Conservation (phyloP, 139 green algal genomes). For the Microglena sp. region DNA sequence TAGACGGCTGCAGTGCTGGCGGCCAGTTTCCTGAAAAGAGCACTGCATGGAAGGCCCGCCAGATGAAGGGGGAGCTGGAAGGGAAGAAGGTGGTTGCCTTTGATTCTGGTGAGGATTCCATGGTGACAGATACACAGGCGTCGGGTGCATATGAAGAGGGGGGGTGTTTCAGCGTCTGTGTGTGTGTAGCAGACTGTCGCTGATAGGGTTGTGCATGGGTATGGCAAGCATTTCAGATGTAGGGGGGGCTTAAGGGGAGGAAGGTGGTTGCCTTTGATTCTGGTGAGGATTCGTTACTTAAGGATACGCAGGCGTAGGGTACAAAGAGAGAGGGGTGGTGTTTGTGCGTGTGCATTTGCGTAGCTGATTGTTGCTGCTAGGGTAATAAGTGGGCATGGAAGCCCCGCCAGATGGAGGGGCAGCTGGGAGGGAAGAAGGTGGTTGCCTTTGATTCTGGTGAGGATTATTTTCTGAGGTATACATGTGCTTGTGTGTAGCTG, state of each 20-base stretch:
- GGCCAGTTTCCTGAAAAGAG: constrained; percentile 10
- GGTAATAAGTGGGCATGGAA: constrained; percentile 15
- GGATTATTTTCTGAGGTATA: neutral
- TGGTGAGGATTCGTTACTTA: neutral
- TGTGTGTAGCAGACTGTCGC: constrained; percentile 12
- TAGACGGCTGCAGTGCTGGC: constrained; percentile 30
- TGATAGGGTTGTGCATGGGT: constrained; percentile 13
- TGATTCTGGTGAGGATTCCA: constrained; percentile 26
- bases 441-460: neutral
- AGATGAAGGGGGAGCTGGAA: constrained; percentile 16
- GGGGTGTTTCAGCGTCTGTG: no score
- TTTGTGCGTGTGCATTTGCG: no score
- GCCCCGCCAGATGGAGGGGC: constrained; percentile 5
- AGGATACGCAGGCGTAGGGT: no score
- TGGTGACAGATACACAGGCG: constrained; percentile 3
- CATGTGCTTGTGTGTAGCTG: constrained; percentile 14
- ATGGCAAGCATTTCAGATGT: constrained; percentile 14
- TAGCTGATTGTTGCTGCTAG: constrained; percentile 10
- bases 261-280: neutral
- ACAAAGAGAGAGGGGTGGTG: no score
- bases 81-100: constrained; percentile 26
- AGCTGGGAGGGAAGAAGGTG: neutral
- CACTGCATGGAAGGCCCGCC: constrained; percentile 15
- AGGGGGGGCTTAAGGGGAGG: neutral
- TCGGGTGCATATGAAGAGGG: no score